Conservation (phyloP, 495 filamentous ascomycete genomes). For the Copromyces sp. region DNA sequence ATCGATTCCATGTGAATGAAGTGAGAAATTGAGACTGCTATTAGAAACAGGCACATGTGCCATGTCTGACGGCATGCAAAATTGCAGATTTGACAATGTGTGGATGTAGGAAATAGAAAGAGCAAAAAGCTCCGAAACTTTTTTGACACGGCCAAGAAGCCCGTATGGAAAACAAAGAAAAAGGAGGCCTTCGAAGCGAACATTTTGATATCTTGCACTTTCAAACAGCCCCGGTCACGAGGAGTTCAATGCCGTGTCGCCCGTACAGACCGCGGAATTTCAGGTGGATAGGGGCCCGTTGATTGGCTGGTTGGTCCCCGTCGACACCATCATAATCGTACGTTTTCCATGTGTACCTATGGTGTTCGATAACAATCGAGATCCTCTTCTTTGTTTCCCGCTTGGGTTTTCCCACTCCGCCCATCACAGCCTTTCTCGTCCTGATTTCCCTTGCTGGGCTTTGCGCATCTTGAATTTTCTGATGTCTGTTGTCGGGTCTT, state of each 20-base stretch:
- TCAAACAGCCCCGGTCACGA: slow-evolving; percentile 1
- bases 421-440: slow-evolving; percentile 1
- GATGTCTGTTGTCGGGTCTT: background rate
- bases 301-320: slow-evolving; percentile 17
- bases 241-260: slow-evolving; percentile 1
- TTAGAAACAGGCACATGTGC: background rate
- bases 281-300: slow-evolving; percentile 5
- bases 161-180: background rate
- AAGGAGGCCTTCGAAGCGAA: background rate
- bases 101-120: background rate
- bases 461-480: background rate
- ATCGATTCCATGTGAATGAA: background rate
- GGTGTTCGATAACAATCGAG: slow-evolving; percentile 27
- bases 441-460: background rate
- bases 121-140: background rate
- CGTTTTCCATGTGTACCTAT: slow-evolving; percentile 25
- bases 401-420: background rate
- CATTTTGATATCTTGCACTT: background rate
- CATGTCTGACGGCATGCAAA: background rate
- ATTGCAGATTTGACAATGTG: background rate
- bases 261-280: background rate
- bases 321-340: slow-evolving; percentile 18
- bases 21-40: background rate
- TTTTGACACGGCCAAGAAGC: background rate
- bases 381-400: slow-evolving; percentile 12